Conservation (phyloP, 306 rosid species). For the Alnus rubra region DNA sequence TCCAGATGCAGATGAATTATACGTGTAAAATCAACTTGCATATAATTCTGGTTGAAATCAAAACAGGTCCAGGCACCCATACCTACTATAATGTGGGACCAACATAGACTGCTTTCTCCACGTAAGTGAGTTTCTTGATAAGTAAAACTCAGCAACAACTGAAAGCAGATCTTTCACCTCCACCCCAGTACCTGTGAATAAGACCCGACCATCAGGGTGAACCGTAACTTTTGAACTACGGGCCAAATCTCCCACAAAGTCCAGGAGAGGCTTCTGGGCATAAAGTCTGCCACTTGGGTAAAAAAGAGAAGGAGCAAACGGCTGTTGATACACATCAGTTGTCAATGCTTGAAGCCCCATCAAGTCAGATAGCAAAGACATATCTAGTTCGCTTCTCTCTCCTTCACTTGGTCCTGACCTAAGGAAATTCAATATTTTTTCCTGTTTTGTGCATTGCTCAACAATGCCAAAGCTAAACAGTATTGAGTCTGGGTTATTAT, state of each 20-base stretch:
- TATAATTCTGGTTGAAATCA: slow-evolving; percentile 2
- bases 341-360: slow-evolving; percentile 50
- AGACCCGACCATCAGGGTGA: slow-evolving; percentile 68
- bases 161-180: slow-evolving; percentile 79
- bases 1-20: background rate
- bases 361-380: slow-evolving; percentile 47
- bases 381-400: slow-evolving; percentile 40
- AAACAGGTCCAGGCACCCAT: slow-evolving; percentile 25
- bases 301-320: slow-evolving; percentile 53
- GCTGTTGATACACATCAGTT: slow-evolving; percentile 32
- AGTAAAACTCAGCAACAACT: slow-evolving; percentile 61
- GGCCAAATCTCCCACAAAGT: slow-evolving; percentile 57
- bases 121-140: slow-evolving; percentile 39
- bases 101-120: slow-evolving; percentile 54
- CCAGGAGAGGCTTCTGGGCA: slow-evolving; percentile 53
- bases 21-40: slow-evolving; percentile 8
- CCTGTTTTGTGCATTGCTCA: slow-evolving; percentile 59
- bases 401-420: slow-evolving; percentile 52
- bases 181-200: slow-evolving; percentile 53
- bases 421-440: slow-evolving; percentile 56
- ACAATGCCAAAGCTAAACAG: slow-evolving; percentile 62
- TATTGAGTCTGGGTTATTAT: slow-evolving; percentile 42
- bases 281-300: slow-evolving; percentile 44
- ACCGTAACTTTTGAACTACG: slow-evolving; percentile 54
- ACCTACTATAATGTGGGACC: slow-evolving; percentile 77